Base-by-base conservation (phyloP, 208 protist species). In the Phytomonas sp. region DNA sequence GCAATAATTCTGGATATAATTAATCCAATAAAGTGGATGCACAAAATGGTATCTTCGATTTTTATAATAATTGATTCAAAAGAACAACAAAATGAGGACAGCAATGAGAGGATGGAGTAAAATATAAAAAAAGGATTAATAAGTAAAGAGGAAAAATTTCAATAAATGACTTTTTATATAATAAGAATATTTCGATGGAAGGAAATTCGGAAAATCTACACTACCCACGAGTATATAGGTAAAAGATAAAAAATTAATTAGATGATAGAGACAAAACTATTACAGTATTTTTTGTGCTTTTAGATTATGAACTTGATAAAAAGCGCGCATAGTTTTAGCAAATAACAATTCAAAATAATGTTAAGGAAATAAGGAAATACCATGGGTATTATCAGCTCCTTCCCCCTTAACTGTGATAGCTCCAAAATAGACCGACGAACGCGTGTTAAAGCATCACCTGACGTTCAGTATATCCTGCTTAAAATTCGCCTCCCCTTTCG, bases 11-110 rank as follows among this genome's bases (percentile, higher is more conserved):
- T 34, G 3, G 1, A 64, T n/a, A 23, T 40, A 64, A 64, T 23
- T 64, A 1, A 64, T 34, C 3, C 5, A 64, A 60, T n/a, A 60
- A 60, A 64, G 3, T 34, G 36, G 6, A 16, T 64, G 19, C 3
- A 10, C 31, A 64, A 34, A 63, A 64, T 8, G 8, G 29, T 62
- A 34, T 8, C 8, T 8, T 34, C 59, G 26, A 3, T 68, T 3
- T 30, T 65, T 61, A 69, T 10, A 3, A 40, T 11, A 45, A 42
- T 4, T 4, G 4, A 34, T 59, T 29, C 0, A 8, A 62, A 76
- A 66, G 64, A 26, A 69, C 49, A 69, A 68, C 29, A 56, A 42
- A 33, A n/a, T 19, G 11, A 67, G 12, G 31, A 52, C 14, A 70
- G 30, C 8, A 11, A 63, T 63, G 19, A 3, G 1, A 34, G 14